phyloP scores from a whole-genome alignment of 169 alveolate genomes.

The Plasmodium chabaudi region DNA sequence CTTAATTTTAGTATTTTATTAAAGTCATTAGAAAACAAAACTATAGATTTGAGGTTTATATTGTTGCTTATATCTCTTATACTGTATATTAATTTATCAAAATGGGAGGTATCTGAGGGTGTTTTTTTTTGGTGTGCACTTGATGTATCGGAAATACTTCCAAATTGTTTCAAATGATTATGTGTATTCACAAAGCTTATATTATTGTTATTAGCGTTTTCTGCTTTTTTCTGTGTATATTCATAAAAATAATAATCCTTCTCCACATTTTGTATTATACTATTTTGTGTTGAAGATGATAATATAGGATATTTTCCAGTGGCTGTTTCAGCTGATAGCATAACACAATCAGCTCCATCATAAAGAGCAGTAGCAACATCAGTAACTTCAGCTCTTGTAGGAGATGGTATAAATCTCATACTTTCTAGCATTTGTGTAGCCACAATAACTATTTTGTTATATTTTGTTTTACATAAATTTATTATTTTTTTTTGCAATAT shows the following conservation, averaged over 20 bases:
- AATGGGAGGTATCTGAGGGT: constrained; percentile 16
- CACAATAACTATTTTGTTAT: constrained; percentile 95
- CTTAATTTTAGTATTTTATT: constrained; percentile 84
- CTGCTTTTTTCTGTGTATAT: constrained; percentile 76
- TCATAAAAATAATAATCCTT: constrained; percentile 79
- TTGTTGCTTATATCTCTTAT: constrained; percentile 73
- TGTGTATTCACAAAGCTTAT: neutral
- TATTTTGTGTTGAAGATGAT: constrained; percentile 83
- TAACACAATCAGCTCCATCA: constrained; percentile 97
- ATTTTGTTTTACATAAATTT: constrained; percentile 85
- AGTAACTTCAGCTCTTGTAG: constrained; percentile 98
- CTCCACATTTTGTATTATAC: constrained; percentile 80
- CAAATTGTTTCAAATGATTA: neutral
- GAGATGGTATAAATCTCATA: constrained; percentile 95
- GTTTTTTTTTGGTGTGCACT: neutral
- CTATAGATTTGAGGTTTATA: constrained; percentile 67
- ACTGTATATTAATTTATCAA: constrained; percentile 68
- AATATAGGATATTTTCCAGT: constrained; percentile 86
- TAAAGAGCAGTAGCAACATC: constrained; percentile 97
- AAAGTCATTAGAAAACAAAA: constrained; percentile 78
- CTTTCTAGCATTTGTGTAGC: constrained; percentile 98
- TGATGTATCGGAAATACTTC: neutral
- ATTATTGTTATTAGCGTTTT: constrained; percentile 19
- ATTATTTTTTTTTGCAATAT: constrained; percentile 92
- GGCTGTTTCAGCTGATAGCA: constrained; percentile 92